Percentiles rank a stretch among this genome's conserved stretches.
These are phyloP conservation scores for Tulasnella calospora DNA, from an alignment of 768 basidiomycete species.

Conservation along the genomic window DNA sequence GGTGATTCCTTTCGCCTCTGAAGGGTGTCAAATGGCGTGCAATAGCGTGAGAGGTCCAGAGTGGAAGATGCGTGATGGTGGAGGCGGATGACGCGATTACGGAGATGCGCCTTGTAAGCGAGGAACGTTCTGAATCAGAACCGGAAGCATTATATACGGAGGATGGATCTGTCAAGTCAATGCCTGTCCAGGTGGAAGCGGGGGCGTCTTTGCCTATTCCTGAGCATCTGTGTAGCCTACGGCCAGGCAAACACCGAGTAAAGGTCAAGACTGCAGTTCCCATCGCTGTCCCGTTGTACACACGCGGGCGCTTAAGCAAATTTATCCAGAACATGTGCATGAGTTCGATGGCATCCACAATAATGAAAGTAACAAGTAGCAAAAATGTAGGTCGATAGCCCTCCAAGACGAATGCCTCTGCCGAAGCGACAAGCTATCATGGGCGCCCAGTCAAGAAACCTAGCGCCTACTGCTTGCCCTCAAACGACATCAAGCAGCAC, in stretches of 20 bases:
- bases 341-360: neutral
- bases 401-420: constrained; percentile 6
- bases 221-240: neutral
- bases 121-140: neutral
- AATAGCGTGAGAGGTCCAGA: constrained; percentile 3
- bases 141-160: neutral
- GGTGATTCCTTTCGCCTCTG: neutral
- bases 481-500: constrained; percentile 13
- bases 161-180: neutral
- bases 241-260: neutral
- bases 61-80: neutral
- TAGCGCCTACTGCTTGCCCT: constrained; percentile 16
- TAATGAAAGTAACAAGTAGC: neutral
- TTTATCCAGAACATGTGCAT: neutral
- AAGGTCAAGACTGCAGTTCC: neutral
- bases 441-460: constrained; percentile 21
- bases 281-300: neutral
- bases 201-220: neutral
- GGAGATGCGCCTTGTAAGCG: neutral
- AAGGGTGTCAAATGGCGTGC: constrained; percentile 10
- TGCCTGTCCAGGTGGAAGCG: neutral
- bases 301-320: neutral
- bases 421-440: neutral
- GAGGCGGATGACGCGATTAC: constrained; percentile 10
- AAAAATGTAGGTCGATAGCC: constrained; percentile 11